These are phyloP conservation scores for Martensiomyces pterosporus DNA, from an alignment of 192 early-diverging fungal species.

Conservation along the genomic window DNA sequence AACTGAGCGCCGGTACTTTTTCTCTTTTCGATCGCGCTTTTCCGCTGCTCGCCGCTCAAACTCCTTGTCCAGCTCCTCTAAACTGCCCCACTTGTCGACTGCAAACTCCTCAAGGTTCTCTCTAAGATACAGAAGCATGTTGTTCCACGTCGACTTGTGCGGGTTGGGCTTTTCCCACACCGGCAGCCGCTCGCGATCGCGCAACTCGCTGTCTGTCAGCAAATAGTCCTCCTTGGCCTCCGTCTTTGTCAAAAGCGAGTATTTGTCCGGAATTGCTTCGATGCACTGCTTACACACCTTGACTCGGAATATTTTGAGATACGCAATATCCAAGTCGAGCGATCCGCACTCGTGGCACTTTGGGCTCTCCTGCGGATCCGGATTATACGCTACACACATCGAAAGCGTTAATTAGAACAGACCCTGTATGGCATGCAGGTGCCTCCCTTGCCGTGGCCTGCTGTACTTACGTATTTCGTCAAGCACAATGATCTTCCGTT, in stretches of 20 bases:
- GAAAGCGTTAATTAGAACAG: too few relatives aligned
- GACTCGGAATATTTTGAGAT: constrained; percentile 68
- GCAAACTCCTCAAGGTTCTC: constrained; percentile 90
- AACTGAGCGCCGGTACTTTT: constrained; percentile 76
- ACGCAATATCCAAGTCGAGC: constrained; percentile 75
- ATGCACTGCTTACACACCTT: constrained; percentile 75
- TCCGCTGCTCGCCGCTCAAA: constrained; percentile 74
- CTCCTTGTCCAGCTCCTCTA: constrained; percentile 82
- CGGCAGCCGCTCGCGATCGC: constrained; percentile 71
- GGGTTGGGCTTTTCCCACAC: constrained; percentile 90
- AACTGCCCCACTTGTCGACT: constrained; percentile 85
- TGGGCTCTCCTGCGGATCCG: constrained; percentile 54
- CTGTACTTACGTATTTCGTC: constrained; percentile 15
- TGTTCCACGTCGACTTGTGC: constrained; percentile 91
- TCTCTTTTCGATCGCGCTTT: constrained; percentile 78
- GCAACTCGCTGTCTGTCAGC: constrained; percentile 91
- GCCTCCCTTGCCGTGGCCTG: too few relatives aligned
- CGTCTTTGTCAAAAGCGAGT: constrained; percentile 93
- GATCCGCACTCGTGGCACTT: constrained; percentile 81
- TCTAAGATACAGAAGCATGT: constrained; percentile 92
- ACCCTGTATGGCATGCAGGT: too few relatives aligned
- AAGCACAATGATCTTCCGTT: constrained; percentile 7
- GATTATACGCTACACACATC: too few relatives aligned
- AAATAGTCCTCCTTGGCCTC: constrained; percentile 94
- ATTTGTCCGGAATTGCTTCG: constrained; percentile 75